Conservation (phyloP, 805 yeast genomes). For the Ogataea nakhonphanomensis region DNA sequence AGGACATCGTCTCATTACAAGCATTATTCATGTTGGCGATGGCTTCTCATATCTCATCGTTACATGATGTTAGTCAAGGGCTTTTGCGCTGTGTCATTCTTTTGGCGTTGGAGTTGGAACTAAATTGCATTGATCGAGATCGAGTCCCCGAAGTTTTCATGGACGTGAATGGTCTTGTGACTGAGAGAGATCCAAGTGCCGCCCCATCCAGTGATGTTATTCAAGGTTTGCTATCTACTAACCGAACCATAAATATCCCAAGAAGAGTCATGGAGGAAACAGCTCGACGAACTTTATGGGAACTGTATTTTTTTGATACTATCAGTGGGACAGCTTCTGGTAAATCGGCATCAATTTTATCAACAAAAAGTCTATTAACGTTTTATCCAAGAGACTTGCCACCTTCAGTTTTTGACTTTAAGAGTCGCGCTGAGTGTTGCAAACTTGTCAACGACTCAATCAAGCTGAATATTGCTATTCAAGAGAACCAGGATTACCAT, state of each 20-base stretch:
- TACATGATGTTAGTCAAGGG: constrained; percentile 43
- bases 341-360: constrained; percentile 38
- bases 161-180: constrained; percentile 34
- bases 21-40: constrained; percentile 39
- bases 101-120: constrained; percentile 35
- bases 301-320: constrained; percentile 48
- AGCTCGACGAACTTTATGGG: constrained; percentile 50
- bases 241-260: constrained; percentile 23
- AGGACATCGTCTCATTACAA: constrained; percentile 45
- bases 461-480: constrained; percentile 43
- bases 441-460: constrained; percentile 49
- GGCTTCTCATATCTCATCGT: constrained; percentile 48
- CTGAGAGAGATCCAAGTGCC: constrained; percentile 13
- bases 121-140: constrained; percentile 38
- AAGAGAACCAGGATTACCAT: constrained; percentile 37
- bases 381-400: constrained; percentile 39
- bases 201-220: constrained; percentile 19
- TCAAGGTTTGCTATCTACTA: constrained; percentile 13
- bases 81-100: constrained; percentile 43
- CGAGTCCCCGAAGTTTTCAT: constrained; percentile 25
- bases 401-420: constrained; percentile 41
- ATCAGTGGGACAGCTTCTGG: constrained; percentile 55
- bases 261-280: constrained; percentile 28
- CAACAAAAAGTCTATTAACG: constrained; percentile 35
- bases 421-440: constrained; percentile 43